Conservation (phyloP, 495 filamentous ascomycete species). For the Pyrenula massariospora region DNA sequence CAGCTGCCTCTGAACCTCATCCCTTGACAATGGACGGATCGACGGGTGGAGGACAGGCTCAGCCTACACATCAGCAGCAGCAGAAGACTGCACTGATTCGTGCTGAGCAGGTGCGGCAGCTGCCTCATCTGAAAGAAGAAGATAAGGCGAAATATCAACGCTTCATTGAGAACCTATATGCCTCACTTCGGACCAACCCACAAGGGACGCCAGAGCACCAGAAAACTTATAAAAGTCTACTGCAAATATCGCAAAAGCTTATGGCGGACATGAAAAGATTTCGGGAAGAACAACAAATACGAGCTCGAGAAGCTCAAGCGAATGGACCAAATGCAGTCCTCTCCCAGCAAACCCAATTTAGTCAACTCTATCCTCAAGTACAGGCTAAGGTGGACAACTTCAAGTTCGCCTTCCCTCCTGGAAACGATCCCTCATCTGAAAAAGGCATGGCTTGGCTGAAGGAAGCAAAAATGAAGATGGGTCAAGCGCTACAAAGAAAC, state of each 20-base stretch:
- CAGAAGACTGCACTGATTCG: constrained; percentile 37
- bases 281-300: constrained; percentile 29
- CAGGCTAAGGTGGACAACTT: constrained; percentile 33
- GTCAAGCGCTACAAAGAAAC: constrained; percentile 38
- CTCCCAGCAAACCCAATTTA: constrained; percentile 19
- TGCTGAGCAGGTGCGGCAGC: constrained; percentile 39
- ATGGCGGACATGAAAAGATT: constrained; percentile 41
- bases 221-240: constrained; percentile 51
- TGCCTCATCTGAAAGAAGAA: constrained; percentile 39
- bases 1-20: neutral
- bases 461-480: constrained; percentile 41
- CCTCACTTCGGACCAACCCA: constrained; percentile 44
- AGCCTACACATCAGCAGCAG: constrained; percentile 22
- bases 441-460: constrained; percentile 36
- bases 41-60: constrained; percentile 16
- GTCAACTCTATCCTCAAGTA: constrained; percentile 30
- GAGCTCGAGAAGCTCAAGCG: constrained; percentile 10
- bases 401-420: constrained; percentile 34
- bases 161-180: constrained; percentile 50
- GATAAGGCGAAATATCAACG: constrained; percentile 56
- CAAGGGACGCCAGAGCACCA: constrained; percentile 43
- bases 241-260: constrained; percentile 52
- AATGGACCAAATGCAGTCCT: constrained; percentile 12
- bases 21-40: constrained; percentile 22
- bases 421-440: constrained; percentile 23